Base-by-base conservation (phyloP, 2,329 filamentous ascomycete genomes). In the Sporothrix brunneoviolacea region DNA sequence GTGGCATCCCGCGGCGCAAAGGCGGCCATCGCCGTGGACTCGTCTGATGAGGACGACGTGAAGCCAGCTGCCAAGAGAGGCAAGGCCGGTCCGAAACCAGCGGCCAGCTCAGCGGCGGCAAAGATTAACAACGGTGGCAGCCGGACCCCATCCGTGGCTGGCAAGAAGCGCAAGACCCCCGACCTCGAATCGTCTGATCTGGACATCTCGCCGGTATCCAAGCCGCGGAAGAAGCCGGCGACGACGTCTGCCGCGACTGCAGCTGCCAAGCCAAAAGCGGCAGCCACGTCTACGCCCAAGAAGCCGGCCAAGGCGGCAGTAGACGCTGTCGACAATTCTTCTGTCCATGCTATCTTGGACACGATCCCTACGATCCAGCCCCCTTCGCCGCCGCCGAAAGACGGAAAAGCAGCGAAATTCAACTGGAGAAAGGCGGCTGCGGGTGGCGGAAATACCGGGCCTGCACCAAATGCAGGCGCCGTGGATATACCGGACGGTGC, bases 321-420 rank as follows among this genome's bases (percentile, higher is more conserved):
- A 27, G 48, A 48, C 5, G 74, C 78, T 3, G 78, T 81, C 3
- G 73, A 74, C 7, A 68, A 77, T 61, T 76, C 84, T 15, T 77
- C 80, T 19, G 82, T 95, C 18, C 83, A 95, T 65, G 82, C 84
- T 43, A 96, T 98, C 40, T 79, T 97, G 28, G 84, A 95, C 63
- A 88, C 83, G 58, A 91, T 98, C 53, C 87, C 89, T 5, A 88
- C 82, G 1, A 80, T 98, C 37, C 76, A 84, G 52, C 77, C 93
- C 19, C 93, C 93, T 6, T 87, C 89, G 4, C 91, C 93, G 37
- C 91, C 91, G 2, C 76, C 84, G 1, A 80, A 82, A 55, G 79
- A 84, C 50, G 79, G 80, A 0, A 76, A 81, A 56, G 53, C 48
- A 2, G 72, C 72, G 21, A 96, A 95, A 61, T 96, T 91, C 60